Percentiles rank a stretch among this genome's conserved stretches.
These are phyloP conservation scores for Zea luxurians DNA, from an alignment of 176 grass and related monocot genomes.

Conservation along the genomic window DNA sequence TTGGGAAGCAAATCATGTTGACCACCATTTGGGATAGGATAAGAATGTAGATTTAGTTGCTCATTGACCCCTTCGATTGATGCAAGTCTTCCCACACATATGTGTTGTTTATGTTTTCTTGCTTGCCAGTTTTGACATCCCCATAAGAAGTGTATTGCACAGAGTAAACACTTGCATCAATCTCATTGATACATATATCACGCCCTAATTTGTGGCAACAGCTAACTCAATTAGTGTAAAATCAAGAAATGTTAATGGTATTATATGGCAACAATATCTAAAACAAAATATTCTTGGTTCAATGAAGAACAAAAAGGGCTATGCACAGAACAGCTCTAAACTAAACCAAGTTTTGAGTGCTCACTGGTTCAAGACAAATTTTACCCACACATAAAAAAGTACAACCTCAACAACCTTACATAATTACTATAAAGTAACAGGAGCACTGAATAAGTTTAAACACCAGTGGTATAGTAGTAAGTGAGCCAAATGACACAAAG, in stretches of 20 bases:
- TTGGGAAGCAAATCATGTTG: neutral
- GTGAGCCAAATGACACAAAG: conserved; percentile 8
- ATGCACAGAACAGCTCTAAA: neutral
- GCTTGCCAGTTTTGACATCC: conserved; percentile 11
- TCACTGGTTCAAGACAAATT: neutral
- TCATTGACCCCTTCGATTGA: neutral
- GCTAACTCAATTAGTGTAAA: conserved; percentile 23
- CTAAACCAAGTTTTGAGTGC: neutral
- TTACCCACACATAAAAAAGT: neutral
- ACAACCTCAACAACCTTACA: neutral
- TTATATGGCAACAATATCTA: neutral
- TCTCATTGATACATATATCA: conserved; percentile 24
- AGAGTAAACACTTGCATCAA: no score
- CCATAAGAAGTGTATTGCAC: conserved; percentile 21
- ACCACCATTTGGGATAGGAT: conserved; percentile 14
- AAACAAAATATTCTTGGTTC: conserved; percentile 24
- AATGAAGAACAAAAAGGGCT: conserved; percentile 7
- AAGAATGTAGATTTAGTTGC: neutral
- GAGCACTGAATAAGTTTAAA: neutral
- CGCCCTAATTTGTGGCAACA: conserved; percentile 13
- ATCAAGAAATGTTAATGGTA: no score
- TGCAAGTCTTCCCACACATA: neutral
- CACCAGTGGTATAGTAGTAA: neutral
- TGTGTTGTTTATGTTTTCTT: neutral
- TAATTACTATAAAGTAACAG: neutral